A percentile compares a stretch with the other conserved stretches of the same genome.
These are phyloP conservation scores for Colletotrichum viniferum DNA, from an alignment of 2,329 filamentous ascomycete species.

Conservation along the genomic window DNA sequence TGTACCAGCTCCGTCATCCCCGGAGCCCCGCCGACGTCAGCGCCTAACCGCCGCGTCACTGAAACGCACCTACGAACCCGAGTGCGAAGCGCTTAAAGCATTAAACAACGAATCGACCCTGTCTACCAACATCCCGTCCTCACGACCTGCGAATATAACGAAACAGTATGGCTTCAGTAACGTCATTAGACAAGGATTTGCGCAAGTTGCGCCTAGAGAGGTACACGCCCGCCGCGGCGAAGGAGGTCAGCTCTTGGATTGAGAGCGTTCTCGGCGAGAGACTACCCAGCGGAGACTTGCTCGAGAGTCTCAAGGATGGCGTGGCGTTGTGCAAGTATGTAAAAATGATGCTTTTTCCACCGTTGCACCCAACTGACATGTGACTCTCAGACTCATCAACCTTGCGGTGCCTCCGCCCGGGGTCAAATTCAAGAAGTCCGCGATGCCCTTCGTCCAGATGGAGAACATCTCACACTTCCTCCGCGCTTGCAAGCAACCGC, in stretches of 20 bases:
- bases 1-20: slow-evolving; percentile 6
- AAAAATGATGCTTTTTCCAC: background rate
- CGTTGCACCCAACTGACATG: slow-evolving; percentile 25
- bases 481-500: slow-evolving; percentile 81
- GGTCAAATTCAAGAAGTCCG: slow-evolving; percentile 87
- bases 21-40: slow-evolving; percentile 18
- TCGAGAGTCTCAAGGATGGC: slow-evolving; percentile 88
- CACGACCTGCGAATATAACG: background rate
- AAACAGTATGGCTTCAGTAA: slow-evolving; percentile 82
- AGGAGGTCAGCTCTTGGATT: slow-evolving; percentile 86
- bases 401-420: slow-evolving; percentile 76
- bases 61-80: slow-evolving; percentile 14
- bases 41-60: slow-evolving; percentile 14
- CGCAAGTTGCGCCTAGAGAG: slow-evolving; percentile 89
- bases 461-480: slow-evolving; percentile 99
- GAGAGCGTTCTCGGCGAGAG: slow-evolving; percentile 78
- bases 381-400: slow-evolving; percentile 73
- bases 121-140: background rate
- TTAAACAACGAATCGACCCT: background rate
- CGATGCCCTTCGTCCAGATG: slow-evolving; percentile 99
- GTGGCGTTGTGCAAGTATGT: slow-evolving; percentile 88
- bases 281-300: slow-evolving; percentile 75
- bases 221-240: slow-evolving; percentile 89
- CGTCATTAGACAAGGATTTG: slow-evolving; percentile 94
- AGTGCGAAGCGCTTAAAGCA: background rate